These are phyloP conservation scores for Hypoxylon sp. DNA, from an alignment of 2,329 filamentous ascomycete species.

Conservation along the genomic window DNA sequence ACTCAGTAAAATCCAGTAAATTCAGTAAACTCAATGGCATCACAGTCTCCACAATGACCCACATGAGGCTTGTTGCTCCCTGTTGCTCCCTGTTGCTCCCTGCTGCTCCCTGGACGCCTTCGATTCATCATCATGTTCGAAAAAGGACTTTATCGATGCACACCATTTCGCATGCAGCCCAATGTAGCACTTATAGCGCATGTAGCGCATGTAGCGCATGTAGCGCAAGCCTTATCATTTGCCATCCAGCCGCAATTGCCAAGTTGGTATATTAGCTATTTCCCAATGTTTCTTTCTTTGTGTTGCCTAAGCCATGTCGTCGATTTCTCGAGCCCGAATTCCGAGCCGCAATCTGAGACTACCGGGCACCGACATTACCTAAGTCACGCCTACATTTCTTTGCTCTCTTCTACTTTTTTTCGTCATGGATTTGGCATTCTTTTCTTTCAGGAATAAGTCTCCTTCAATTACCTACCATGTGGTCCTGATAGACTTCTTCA, in stretches of 20 bases:
- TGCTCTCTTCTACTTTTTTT: slow-evolving; percentile 6
- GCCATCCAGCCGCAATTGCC: slow-evolving; percentile 7
- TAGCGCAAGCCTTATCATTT: neutral
- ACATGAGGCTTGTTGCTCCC: slow-evolving; percentile 32
- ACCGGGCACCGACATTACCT: slow-evolving; percentile 34
- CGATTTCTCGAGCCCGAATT: slow-evolving; percentile 31
- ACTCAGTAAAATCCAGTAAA: neutral
- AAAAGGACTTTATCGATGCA: slow-evolving; percentile 14
- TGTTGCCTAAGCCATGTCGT: slow-evolving; percentile 29
- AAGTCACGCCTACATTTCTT: slow-evolving; percentile 20
- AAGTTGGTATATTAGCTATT: neutral
- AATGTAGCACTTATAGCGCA: too few species aligned
- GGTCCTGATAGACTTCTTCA: slow-evolving; percentile 20
- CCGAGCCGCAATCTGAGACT: slow-evolving; percentile 32
- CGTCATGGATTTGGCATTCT: slow-evolving; percentile 23
- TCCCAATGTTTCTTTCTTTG: slow-evolving; percentile 15
- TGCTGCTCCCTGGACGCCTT: slow-evolving; percentile 25
- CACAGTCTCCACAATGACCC: slow-evolving; percentile 32
- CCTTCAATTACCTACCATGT: slow-evolving; percentile 12
- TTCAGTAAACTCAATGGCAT: slow-evolving; percentile 26
- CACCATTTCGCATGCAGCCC: neutral
- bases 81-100: neutral
- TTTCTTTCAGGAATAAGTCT: slow-evolving; percentile 7
- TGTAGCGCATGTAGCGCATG: too few species aligned
- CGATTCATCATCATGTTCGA: slow-evolving; percentile 25